phyloP scores from a whole-genome alignment of 805 yeast species.

The Spathaspora boniae region DNA sequence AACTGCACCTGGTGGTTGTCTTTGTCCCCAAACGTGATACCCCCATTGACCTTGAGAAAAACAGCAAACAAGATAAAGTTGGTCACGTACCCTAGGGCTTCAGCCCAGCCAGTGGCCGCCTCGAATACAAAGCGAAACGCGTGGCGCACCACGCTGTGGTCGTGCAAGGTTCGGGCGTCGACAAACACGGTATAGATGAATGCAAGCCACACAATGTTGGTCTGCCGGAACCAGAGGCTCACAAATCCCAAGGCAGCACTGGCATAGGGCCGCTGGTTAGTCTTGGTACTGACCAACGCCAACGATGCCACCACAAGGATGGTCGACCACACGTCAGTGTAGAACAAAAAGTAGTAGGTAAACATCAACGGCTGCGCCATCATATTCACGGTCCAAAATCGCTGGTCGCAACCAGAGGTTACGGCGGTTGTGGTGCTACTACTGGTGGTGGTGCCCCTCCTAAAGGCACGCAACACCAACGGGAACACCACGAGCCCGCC shows the following conservation, averaged over 20 bases:
- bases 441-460: constrained; percentile 8
- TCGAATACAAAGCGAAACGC: constrained; percentile 13
- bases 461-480: constrained; percentile 25
- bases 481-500: constrained; percentile 63
- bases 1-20: constrained; percentile 70
- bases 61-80: constrained; percentile 51
- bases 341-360: constrained; percentile 72
- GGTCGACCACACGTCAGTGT: constrained; percentile 93
- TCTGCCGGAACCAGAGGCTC: constrained; percentile 81
- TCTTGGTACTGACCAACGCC: constrained; percentile 37
- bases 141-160: constrained; percentile 2
- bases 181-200: constrained; percentile 54
- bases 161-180: constrained; percentile 35
- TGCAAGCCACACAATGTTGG: constrained; percentile 84
- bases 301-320: constrained; percentile 58
- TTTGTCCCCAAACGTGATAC: constrained; percentile 90
- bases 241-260: constrained; percentile 56
- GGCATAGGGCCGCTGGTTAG: constrained; percentile 15
- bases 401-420: too few species aligned
- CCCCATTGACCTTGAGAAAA: constrained; percentile 68
- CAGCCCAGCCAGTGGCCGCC: constrained; percentile 16
- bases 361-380: constrained; percentile 65
- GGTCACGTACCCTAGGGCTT: constrained; percentile 46
- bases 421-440: too few species aligned
- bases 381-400: constrained; percentile 27